Evolutionary conservation across 768 basidiomycete species (phyloP).

Genomic region (Chlorophyllum brunneum): DNA sequence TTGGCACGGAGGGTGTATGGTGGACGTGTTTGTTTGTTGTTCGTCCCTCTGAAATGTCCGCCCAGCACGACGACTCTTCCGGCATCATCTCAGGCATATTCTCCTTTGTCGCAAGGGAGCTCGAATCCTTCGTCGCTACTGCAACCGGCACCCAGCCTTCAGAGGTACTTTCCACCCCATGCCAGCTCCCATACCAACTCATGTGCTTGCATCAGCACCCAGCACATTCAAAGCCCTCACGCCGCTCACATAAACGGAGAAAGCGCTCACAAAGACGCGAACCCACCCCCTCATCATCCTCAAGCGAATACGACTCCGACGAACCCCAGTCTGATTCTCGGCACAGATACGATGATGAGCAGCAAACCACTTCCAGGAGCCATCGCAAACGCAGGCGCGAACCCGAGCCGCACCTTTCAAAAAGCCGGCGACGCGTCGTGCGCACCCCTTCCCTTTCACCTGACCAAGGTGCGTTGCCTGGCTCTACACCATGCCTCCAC

Average conservation of each 20-base stretch:
- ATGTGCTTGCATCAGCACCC: no score
- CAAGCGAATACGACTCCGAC: constrained; percentile 4
- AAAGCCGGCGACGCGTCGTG: not conserved
- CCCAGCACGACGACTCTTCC: constrained; percentile 15
- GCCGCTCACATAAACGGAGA: constrained; percentile 13
- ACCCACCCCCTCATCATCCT: not conserved
- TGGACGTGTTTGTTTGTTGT: not conserved
- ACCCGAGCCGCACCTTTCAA: not conserved
- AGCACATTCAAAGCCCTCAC: no score
- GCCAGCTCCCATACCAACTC: no score
- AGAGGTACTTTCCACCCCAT: no score
- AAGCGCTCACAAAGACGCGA: constrained; percentile 5
- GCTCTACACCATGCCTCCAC: not conserved
- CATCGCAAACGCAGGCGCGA: constrained; percentile 9
- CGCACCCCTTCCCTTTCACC: not conserved
- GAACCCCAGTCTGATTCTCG: not conserved
- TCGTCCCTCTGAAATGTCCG: not conserved
- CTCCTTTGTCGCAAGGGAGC: constrained; percentile 64
- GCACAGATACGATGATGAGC: not conserved
- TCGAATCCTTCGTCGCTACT: constrained; percentile 65
- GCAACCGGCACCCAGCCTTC: constrained; percentile 43
- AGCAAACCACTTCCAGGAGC: not conserved
- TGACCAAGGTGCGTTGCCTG: not conserved
- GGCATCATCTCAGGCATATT: constrained; percentile 63
- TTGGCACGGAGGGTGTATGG: not conserved